Conservation (phyloP, 1,284 basidiomycete genomes). For the Xerocomus nothofagi region DNA sequence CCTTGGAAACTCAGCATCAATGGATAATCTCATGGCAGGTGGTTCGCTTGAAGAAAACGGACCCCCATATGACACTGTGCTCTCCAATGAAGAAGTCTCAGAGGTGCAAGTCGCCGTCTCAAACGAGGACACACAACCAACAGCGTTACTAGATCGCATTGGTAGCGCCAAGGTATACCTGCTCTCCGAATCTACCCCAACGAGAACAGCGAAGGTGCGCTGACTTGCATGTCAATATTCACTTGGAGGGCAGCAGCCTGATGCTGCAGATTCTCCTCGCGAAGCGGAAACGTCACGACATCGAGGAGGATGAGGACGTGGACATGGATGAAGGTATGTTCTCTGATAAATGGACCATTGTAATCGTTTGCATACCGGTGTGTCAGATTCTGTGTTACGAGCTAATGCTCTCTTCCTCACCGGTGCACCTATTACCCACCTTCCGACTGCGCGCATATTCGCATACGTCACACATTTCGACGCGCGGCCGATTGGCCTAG, state of each 20-base stretch:
- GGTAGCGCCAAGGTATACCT: slow-evolving; percentile 68
- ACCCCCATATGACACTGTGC: slow-evolving; percentile 51
- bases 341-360: not conserved
- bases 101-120: slow-evolving; percentile 19
- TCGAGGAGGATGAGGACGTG: slow-evolving; percentile 42
- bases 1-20: slow-evolving; percentile 15
- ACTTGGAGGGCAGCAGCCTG: slow-evolving; percentile 41
- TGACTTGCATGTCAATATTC: slow-evolving; percentile 39
- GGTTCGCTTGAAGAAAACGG: slow-evolving; percentile 20
- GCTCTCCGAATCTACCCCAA: slow-evolving; percentile 57
- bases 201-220: slow-evolving; percentile 70
- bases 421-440: slow-evolving; percentile 67
- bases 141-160: slow-evolving; percentile 60
- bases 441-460: slow-evolving; percentile 70
- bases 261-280: slow-evolving; percentile 44
- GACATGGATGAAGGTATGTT: slow-evolving; percentile 46
- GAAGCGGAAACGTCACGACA: slow-evolving; percentile 56
- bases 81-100: slow-evolving; percentile 52
- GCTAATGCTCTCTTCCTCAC: slow-evolving; percentile 68
- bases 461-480: slow-evolving; percentile 76
- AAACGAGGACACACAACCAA: slow-evolving; percentile 25
- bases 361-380: not conserved
- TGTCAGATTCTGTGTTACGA: slow-evolving; percentile 40
- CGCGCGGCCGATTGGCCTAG: slow-evolving; percentile 63
- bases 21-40: slow-evolving; percentile 40